Percentiles rank a stretch among this genome's conserved stretches.
Evolutionary conservation across 129 eudicot species (phyloP).

Genomic region (Pittosporum tobira): DNA sequence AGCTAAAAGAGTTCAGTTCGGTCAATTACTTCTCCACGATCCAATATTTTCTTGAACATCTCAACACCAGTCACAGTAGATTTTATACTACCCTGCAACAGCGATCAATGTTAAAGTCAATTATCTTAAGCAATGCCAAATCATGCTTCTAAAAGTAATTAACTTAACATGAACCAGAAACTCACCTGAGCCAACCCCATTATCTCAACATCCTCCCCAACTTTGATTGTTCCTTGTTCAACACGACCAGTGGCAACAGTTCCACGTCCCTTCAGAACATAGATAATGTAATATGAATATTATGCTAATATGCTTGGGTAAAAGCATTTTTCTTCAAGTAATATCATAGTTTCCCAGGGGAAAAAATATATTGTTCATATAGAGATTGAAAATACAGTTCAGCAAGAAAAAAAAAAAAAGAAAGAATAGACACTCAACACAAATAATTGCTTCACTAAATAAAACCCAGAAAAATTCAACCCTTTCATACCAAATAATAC

Average conservation of each 20-base stretch:
- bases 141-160: constrained; percentile 9
- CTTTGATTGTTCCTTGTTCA: constrained; percentile 86
- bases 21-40: constrained; percentile 62
- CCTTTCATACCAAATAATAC: no score
- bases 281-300: background rate
- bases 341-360: no score
- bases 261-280: constrained; percentile 69
- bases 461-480: no score
- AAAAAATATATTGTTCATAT: no score
- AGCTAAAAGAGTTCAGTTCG: background rate
- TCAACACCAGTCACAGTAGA: constrained; percentile 94
- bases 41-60: constrained; percentile 96
- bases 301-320: background rate
- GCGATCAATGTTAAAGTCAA: constrained; percentile 1
- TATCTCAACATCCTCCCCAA: constrained; percentile 92
- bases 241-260: constrained; percentile 98
- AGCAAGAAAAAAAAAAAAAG: background rate
- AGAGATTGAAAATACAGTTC: background rate
- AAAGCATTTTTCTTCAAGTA: background rate
- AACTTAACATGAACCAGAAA: background rate
- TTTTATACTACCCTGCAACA: constrained; percentile 51
- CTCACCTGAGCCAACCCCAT: constrained; percentile 76
- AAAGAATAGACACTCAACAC: background rate
- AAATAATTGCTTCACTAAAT: no score
- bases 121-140: background rate